These are phyloP conservation scores for Teratosphaeria viscida DNA, from an alignment of 2,329 filamentous ascomycete species.

Conservation along the genomic window DNA sequence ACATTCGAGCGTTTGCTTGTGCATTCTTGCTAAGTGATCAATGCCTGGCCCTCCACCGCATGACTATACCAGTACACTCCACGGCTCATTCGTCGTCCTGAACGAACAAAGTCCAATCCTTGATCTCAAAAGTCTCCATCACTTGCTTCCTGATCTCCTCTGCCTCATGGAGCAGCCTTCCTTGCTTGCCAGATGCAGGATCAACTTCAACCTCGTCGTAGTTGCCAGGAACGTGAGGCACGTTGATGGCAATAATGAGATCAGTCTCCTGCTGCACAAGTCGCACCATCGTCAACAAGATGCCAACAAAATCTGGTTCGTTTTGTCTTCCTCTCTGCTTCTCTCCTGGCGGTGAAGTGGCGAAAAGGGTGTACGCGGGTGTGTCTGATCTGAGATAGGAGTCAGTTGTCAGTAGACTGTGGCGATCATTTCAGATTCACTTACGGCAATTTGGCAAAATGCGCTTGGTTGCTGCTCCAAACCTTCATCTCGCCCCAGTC, in stretches of 20 bases:
- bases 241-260: slow-evolving; percentile 75
- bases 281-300: slow-evolving; percentile 67
- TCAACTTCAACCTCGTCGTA: slow-evolving; percentile 65
- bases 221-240: slow-evolving; percentile 68
- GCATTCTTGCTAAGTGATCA: too few relatives aligned
- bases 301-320: slow-evolving; percentile 45
- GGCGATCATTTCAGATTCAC: slow-evolving; percentile 4
- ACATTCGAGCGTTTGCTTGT: too few relatives aligned
- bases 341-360: slow-evolving; percentile 39
- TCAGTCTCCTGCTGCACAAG: slow-evolving; percentile 68
- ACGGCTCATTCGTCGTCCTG: not conserved
- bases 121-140: slow-evolving; percentile 63
- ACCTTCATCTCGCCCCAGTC: slow-evolving; percentile 26
- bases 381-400: slow-evolving; percentile 25
- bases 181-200: slow-evolving; percentile 53
- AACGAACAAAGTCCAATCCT: slow-evolving; percentile 69
- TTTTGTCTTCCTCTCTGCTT: slow-evolving; percentile 36
- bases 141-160: slow-evolving; percentile 59
- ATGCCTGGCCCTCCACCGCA: too few relatives aligned
- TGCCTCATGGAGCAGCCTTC: slow-evolving; percentile 52
- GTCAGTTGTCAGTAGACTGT: not conserved
- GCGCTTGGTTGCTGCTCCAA: slow-evolving; percentile 22
- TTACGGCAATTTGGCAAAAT: slow-evolving; percentile 29
- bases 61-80: too few relatives aligned
- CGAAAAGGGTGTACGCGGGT: slow-evolving; percentile 60